Conservation (phyloP, 768 basidiomycete species). For the Dioszegia aurantiaca region DNA sequence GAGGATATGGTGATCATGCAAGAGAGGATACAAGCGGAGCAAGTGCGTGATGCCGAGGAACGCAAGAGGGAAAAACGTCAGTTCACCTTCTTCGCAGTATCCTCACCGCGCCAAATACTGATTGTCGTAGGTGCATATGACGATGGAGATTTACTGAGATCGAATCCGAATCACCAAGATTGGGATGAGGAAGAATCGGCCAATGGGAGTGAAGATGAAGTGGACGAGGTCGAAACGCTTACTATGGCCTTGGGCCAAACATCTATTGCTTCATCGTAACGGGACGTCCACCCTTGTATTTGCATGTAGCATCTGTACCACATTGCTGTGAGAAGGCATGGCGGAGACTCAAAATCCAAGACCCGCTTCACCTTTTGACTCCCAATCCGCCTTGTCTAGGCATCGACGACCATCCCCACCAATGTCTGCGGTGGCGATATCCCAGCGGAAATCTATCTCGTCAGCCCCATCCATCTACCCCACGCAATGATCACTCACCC, state of each 20-base stretch:
- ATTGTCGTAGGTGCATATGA: constrained; percentile 22
- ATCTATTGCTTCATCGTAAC: not conserved
- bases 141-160: constrained; percentile 38
- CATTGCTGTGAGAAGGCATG: not conserved
- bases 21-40: constrained; percentile 49
- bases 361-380: too few species aligned
- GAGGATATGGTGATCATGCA: constrained; percentile 51
- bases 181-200: constrained; percentile 29
- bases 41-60: constrained; percentile 41
- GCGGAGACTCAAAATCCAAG: not conserved
- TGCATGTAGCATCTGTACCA: constrained; percentile 2
- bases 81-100: constrained; percentile 1
- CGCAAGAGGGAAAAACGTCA: constrained; percentile 25
- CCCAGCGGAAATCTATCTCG: constrained; percentile 3
- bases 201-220: constrained; percentile 40
- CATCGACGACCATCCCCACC: too few species aligned
- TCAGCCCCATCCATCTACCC: not conserved
- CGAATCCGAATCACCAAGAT: constrained; percentile 43
- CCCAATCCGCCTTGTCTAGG: too few species aligned
- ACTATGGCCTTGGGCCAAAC: constrained; percentile 13
- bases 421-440: not conserved
- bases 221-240: constrained; percentile 44
- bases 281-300: not conserved
- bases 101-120: too few species aligned
- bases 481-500: constrained; percentile 39